Evolutionary conservation across 2,329 filamentous ascomycete species (phyloP).

Genomic region (Pseudogymnoascus sp.): DNA sequence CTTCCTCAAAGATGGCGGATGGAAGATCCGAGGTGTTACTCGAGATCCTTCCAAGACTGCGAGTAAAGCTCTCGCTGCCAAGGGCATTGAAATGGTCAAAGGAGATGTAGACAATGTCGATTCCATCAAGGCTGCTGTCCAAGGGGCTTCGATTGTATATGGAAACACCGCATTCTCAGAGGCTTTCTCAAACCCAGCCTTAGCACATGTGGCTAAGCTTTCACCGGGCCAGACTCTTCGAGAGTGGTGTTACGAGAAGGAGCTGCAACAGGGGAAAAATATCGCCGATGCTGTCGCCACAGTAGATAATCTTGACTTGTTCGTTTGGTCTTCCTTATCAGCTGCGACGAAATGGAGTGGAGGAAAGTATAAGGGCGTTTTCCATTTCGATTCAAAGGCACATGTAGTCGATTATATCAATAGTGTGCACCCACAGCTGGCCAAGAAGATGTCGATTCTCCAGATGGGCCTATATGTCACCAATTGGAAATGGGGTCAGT

Average conservation of each 20-base stretch:
- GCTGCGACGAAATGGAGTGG: constrained; percentile 30
- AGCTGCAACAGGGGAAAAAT: constrained; percentile 30
- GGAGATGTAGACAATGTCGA: constrained; percentile 12
- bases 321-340: constrained; percentile 29
- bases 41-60: constrained; percentile 39
- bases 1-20: constrained; percentile 41
- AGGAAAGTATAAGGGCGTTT: constrained; percentile 35
- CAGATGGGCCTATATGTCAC: constrained; percentile 33
- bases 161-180: neutral
- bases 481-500: constrained; percentile 24
- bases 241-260: constrained; percentile 18
- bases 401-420: constrained; percentile 27
- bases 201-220: neutral
- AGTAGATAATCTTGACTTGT: constrained; percentile 19
- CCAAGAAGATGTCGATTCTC: constrained; percentile 30
- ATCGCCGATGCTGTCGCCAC: constrained; percentile 26
- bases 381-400: constrained; percentile 37
- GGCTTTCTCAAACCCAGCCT: neutral
- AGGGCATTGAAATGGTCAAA: constrained; percentile 40
- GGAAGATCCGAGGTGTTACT: constrained; percentile 42
- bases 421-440: constrained; percentile 25
- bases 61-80: constrained; percentile 34
- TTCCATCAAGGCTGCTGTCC: neutral
- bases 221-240: neutral
- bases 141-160: neutral